Base-by-base conservation (phyloP, 1,139 yeast genomes). In the Petasospora rhodanensis region DNA sequence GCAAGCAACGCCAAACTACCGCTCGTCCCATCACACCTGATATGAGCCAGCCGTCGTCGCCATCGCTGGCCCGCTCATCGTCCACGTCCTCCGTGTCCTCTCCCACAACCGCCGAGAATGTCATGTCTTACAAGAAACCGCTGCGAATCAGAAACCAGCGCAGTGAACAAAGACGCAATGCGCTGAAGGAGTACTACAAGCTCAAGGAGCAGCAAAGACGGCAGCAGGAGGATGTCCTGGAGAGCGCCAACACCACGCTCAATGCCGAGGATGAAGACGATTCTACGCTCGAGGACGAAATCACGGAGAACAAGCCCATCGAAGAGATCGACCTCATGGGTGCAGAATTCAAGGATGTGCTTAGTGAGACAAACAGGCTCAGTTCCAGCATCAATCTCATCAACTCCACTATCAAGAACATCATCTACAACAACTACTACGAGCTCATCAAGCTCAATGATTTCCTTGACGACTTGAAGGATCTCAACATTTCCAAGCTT, bases 371-470 rank as follows among this genome's bases (percentile, higher is more conserved):
- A 21, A 68, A 68, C 40, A 51, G 44, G 10, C 56, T 70, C 7
- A 55, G 64, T 14, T 59, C 65, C 7, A 59, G 61, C 36, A 62
- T 69, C 38, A 64, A 66, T 18, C 55, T 64, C 15, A 66, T 67
- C 28, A 67, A 66, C 37, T 62, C 69, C 19, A 64, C 67, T 22
- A 68, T 69, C 29, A 69, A 70, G 40, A 67, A 70, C 24, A 68
- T 70, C 29, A 68, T 70, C 9, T 70, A 70, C 46, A 71, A 70
- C 48, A 69, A 70, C 42, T 70, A 70, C 52, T 68, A 67, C 46
- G 76, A 70, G 38, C 50, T 70, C 35, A 67, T 69, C 38, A 66
- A 66, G 39, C 62, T 70, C 24, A 67, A 67, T 39, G 65, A 64
- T 25, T 61, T 67, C 15, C 42, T 68, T 27, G 55, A 51, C 32